phyloP scores from a whole-genome alignment of 148 eudicot genomes.

The Cornus florida region DNA sequence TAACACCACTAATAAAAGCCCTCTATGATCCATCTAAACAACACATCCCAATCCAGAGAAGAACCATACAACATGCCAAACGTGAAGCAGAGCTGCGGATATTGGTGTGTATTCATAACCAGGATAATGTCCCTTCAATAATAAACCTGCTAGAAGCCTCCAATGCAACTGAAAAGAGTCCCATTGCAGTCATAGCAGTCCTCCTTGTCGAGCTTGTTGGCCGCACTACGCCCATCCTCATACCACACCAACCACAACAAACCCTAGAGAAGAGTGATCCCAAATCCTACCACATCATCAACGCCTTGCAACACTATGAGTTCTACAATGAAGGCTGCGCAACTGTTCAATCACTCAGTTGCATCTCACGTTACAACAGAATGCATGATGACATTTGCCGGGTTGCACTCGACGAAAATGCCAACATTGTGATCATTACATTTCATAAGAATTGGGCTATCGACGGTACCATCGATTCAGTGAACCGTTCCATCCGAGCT shows the following conservation, averaged over 20 bases:
- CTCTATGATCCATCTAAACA: conserved; percentile 37
- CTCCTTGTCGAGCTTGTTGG: conserved; percentile 63
- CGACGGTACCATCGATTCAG: conserved; percentile 44
- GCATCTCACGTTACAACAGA: conserved; percentile 42
- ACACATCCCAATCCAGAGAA: conserved; percentile 29
- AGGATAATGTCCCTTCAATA: conserved; percentile 50
- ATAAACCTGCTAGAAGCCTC: conserved; percentile 71
- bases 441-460: conserved; percentile 66
- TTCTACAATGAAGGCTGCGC: conserved; percentile 27
- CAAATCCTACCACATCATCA: conserved; percentile 40
- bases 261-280: conserved; percentile 22
- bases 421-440: conserved; percentile 50
- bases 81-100: conserved; percentile 51
- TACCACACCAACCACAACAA: conserved; percentile 42
- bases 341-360: conserved; percentile 47
- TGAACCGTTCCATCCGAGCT: conserved; percentile 27
- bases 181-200: conserved; percentile 40
- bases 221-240: conserved; percentile 49
- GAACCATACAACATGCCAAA: conserved; percentile 64
- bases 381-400: conserved; percentile 64
- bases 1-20: conserved; percentile 54
- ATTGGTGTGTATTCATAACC: conserved; percentile 54
- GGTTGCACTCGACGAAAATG: conserved; percentile 50
- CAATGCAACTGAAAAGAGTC: conserved; percentile 35
- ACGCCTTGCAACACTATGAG: conserved; percentile 55